Base-by-base conservation (phyloP, 1,284 basidiomycete species). In the Cutaneotrichosporon arboriforme region DNA sequence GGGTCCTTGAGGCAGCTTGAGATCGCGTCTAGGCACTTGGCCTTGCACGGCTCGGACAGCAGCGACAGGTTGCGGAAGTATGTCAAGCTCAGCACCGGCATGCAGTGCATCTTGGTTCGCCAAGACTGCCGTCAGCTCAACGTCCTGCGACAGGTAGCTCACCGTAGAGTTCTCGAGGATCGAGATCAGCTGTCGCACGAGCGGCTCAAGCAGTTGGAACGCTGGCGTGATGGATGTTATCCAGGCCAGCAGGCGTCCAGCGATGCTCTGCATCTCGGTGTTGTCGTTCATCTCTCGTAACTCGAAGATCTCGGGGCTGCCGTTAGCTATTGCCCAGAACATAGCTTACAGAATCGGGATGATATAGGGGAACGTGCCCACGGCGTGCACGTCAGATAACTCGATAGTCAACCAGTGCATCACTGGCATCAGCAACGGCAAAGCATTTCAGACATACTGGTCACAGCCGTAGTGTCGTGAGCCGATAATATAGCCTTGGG, bases 391-490 rank as follows among this genome's bases (percentile, higher is more conserved):
- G 62, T 88, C 86, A 54, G 87, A 84, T 10, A 90, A 65, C 20
- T 82, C 80, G 62, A 84, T 81, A 69, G 83, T 84, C 23, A 89
- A 75, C 85, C 87, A 90, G 65, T 83, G 84, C 76, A 87, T 85
- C 20, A 87, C 79, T 13, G 49, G 13, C n/a, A 26, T 41, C 18
- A 34, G 18, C 8, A 31, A 9, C 17, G 15, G 5, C 5, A 1
- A 36, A n/a, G 44, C 4, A 8, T 14, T 2, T 18, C 10, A 8
- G 41, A 56, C 68, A 54, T 23, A 70, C 70, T 59, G n/a, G 73
- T 74, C n/a, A 66, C 57, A 1, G 87, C 86, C 52, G 89, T 83
- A 77, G 88, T 90, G 76, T 96, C 91, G 70, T 94, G 94, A 77
- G 83, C 83, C 4, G 88, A 91, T 65, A 83, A 37, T 81, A 89